phyloP scores from a whole-genome alignment of 148 eudicot genomes.

The Cornus controversa region DNA sequence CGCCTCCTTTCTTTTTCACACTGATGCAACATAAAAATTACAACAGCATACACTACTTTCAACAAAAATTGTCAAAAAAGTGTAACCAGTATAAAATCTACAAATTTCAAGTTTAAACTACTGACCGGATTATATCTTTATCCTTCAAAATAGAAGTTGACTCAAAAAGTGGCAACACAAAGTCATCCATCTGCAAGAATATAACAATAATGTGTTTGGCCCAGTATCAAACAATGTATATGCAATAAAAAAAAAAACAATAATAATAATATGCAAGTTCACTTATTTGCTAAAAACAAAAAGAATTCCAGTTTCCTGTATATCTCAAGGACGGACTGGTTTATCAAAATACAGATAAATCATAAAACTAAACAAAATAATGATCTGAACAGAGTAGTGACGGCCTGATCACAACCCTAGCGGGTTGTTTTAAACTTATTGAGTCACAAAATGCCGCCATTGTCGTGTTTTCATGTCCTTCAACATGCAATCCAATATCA shows the following conservation, averaged over 20 bases:
- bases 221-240: background rate
- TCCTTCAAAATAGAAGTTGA: slow-evolving; percentile 70
- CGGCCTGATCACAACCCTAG: background rate
- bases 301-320: background rate
- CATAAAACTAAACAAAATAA: background rate
- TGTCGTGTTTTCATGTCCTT: too few relatives aligned
- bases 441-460: background rate
- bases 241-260: background rate
- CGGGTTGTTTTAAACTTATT: background rate
- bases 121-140: slow-evolving; percentile 73
- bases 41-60: background rate
- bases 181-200: slow-evolving; percentile 79
- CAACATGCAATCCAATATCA: too few relatives aligned
- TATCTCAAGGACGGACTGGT: background rate
- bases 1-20: slow-evolving; percentile 54
- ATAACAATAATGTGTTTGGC: slow-evolving; percentile 8
- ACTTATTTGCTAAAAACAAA: background rate
- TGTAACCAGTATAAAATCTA: background rate
- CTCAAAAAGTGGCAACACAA: slow-evolving; percentile 81
- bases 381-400: background rate
- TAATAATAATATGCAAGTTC: background rate
- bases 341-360: background rate
- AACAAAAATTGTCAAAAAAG: background rate
- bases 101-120: slow-evolving; percentile 16
- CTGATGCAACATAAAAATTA: slow-evolving; percentile 30